phyloP scores from a whole-genome alignment of 2,329 filamentous ascomycete species.

The Rhinocladiella mackenziei region DNA sequence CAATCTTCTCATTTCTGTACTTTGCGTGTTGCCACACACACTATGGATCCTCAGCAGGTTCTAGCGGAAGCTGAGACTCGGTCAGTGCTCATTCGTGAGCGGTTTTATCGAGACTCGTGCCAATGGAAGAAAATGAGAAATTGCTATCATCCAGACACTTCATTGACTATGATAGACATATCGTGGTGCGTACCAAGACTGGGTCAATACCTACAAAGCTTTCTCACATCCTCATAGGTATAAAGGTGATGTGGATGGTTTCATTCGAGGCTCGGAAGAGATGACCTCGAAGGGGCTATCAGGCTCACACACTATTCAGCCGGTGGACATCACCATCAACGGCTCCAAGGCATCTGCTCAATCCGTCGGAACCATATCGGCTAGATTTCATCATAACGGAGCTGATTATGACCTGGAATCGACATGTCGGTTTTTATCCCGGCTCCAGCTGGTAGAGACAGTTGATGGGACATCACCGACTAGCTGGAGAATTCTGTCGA shows the following conservation, averaged over 20 bases:
- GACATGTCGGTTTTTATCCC: neutral
- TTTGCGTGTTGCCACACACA: no score
- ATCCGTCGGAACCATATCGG: slow-evolving; percentile 14
- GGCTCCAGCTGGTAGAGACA: neutral
- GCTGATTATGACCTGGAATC: slow-evolving; percentile 5
- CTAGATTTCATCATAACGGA: slow-evolving; percentile 7
- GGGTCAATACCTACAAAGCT: neutral
- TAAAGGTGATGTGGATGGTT: slow-evolving; percentile 12
- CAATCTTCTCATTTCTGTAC: no score
- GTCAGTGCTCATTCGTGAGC: slow-evolving; percentile 11
- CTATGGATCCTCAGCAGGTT: neutral
- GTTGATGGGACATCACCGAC: neutral
- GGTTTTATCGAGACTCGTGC: slow-evolving; percentile 22
- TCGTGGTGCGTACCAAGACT: slow-evolving; percentile 13
- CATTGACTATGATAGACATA: slow-evolving; percentile 16
- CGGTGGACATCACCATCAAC: slow-evolving; percentile 1
- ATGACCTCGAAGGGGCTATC: neutral
- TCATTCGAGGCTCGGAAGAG: slow-evolving; percentile 3
- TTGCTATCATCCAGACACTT: slow-evolving; percentile 18
- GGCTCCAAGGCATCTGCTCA: slow-evolving; percentile 14
- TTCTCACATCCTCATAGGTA: slow-evolving; percentile 6
- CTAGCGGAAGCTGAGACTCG: slow-evolving; percentile 6
- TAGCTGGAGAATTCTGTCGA: slow-evolving; percentile 19
- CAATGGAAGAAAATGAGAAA: slow-evolving; percentile 21
- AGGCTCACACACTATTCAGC: slow-evolving; percentile 2